Evolutionary conservation across 1,284 basidiomycete genomes (phyloP), one percentile per base, ranked within the genome.

Genomic region (Ganoderma boninense): DNA sequence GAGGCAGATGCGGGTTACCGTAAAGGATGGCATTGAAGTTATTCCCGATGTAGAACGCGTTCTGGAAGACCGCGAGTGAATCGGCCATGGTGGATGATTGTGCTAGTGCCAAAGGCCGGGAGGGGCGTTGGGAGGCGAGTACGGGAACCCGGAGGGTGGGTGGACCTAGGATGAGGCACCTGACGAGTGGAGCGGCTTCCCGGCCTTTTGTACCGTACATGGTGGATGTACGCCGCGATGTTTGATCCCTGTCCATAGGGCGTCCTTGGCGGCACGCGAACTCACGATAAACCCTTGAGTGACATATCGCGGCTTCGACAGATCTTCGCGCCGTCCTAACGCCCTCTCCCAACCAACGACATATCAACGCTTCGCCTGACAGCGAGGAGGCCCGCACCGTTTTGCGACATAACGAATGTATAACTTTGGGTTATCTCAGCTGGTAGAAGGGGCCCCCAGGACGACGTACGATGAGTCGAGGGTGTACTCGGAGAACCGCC

Each of bases 41-140:
- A 49, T 73, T 73, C 18, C 72, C 72, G 35, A 73, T 68, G 61
- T 73, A 73, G 61, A n/a, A 71, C 49, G 70, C 65, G 40, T 73
- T 69, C 35, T 73, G 72, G 65, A 73, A 73, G 18, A 68, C 40
- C 13, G 68, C 43, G 23, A 56, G 54, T 8, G 65, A 20, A 52
- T 63, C 61, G 23, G 64, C 44, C 68, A 69, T 69, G 54, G 54
- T n/a, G 29, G 2, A 4, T 32, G 29, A 2, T 32, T 32, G 49
- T 49, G 60, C 40, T 62, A 62, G 54, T 62, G 23, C 60, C 40
- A 18, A 42, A 5, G 40, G 43, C 13, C 60, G 60, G 54, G 54
- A 8, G 54, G 60, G 14, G 60, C 4, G 10, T 18, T 18, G 16
- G n/a, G 40, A 40, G 59, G 23, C 23, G 23, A 26, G 60, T 13